phyloP scores from a whole-genome alignment of 2,329 filamentous ascomycete species.

The Aspergillus amoenus region DNA sequence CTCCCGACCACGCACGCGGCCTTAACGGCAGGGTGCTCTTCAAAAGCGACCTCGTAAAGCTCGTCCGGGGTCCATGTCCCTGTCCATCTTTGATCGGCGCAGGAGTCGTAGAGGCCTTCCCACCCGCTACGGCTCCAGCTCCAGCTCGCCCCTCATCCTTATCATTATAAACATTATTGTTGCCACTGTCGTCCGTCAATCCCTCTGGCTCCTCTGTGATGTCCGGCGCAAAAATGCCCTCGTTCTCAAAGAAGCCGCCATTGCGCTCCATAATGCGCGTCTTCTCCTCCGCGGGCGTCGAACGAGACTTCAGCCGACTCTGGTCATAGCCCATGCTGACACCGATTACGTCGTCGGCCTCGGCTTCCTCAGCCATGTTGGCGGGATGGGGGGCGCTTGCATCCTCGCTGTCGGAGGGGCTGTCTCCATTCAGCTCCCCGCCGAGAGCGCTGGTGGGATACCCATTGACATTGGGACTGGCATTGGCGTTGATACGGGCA shows the following conservation, averaged over 20 bases:
- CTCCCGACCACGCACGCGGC: conserved; percentile 38
- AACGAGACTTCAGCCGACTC: conserved; percentile 55
- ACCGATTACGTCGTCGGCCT: conserved; percentile 49
- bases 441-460: too few relatives aligned
- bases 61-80: conserved; percentile 19
- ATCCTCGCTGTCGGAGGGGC: conserved; percentile 33
- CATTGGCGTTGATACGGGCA: background rate
- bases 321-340: conserved; percentile 60
- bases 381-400: conserved; percentile 15
- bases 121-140: background rate
- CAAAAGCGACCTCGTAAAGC: conserved; percentile 36
- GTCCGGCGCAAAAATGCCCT: conserved; percentile 29
- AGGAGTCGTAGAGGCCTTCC: background rate
- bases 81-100: background rate
- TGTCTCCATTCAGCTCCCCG: background rate
- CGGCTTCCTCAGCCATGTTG: conserved; percentile 32
- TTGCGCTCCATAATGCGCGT: conserved; percentile 54
- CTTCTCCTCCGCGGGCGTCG: conserved; percentile 60
- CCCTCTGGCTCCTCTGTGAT: conserved; percentile 36
- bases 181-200: conserved; percentile 2
- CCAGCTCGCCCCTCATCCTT: conserved; percentile 4
- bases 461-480: background rate
- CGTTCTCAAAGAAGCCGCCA: conserved; percentile 49
- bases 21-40: conserved; percentile 33
- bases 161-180: background rate